Base-by-base conservation (phyloP, 345 rosid genomes). In the Trapa bicornis region DNA sequence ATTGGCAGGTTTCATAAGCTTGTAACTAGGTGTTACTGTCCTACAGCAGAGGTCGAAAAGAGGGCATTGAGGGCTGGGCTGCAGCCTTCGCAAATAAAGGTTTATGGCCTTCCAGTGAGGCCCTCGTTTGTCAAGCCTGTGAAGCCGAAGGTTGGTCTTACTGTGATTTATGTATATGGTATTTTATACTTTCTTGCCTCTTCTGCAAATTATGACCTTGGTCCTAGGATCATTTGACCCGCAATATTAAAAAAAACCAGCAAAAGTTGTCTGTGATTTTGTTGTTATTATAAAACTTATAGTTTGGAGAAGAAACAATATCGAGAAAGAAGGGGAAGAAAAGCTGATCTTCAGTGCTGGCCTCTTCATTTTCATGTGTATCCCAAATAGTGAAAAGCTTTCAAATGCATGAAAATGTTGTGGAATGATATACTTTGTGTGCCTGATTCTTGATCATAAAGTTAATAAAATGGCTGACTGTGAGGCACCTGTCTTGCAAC, bases 11-110 rank as follows among this genome's bases (percentile, higher is more conserved):
- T 95, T 78, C 99, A 95, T 81, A 95, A 95, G 84, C 99, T 95
- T 78, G 99, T 95, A 74, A 91, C 99, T 56, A 84, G 96, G 80
- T 95, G 99, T 72, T 95, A 95, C 73, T 95, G 98, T 79, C 99
- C 99, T 64, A 77, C 99, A 74, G 67, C 82, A 64, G 97, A 95
- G 76, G 97, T 95, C 56, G 86, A 96, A 22, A 88, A 89, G 72
- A 79, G 97, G 71, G 99, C 98, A 15, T 60, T 78, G 80, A 89
- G 87, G 75, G 98, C 96, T n/a, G 98, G 98, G 69, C 85, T 95
- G 38, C 71, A 83, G 47, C 75, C 91, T 64, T 78, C 93, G 68
- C 96, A 95, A 78, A 85, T 89, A 68, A 95, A 91, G 83, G 92
- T 95, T 64, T 95, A 79, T 64, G 99, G 98, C 58, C 99, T 95